Evolutionary conservation across 305 asterid genomes (phyloP), one percentile per base, ranked within the genome.

Genomic region (Fraxinus latifolia): DNA sequence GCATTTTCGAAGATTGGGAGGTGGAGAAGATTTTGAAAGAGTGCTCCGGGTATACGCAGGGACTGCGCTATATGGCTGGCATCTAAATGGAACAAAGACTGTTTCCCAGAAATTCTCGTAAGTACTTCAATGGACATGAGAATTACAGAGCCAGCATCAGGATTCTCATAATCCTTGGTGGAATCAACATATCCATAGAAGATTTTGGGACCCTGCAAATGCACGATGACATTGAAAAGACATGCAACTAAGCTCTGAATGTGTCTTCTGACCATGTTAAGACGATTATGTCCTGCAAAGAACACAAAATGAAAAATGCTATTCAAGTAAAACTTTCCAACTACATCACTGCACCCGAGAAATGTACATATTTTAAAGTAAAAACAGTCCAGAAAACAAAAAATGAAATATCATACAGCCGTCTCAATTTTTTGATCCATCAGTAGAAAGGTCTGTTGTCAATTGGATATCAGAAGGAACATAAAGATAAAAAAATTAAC

Each of bases 141-240:
- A 83, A 92, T 74, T 79, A 90, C 91, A 11, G 97, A 88, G 32
- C 97, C 99, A 81, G 98, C 86, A 91, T 94, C 95, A 39, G 97
- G 98, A 77, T 75, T 58, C 47, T 83, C 58, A 75, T 73, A 62
- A 84, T 82, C 83, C 79, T 88, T 84, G 74, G 27, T 42, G 60
- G 88, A 83, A 80, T 89, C 83, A 17, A 67, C 84, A 72, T 62
- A 80, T 80, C 65, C 85, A 74, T 25, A 86, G 91, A 93, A 95
- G 83, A 92, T 87, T 77, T 77, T 50, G 32, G 94, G 96, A 67
- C 93, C 95, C 85, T 91, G 97, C 88, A 95, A 86, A 88, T 94
- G 97, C 83, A 93, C 86, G 84, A 93, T 85, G 89, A 92, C 50
- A 80, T 92, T 95, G 89, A 93, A 89, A 80, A 94, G 97, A 85